A percentile compares a stretch with the other conserved stretches of the same genome.
These are phyloP conservation scores for Annona cherimola DNA, from an alignment of 164 flowering plant species.

Conservation along the genomic window DNA sequence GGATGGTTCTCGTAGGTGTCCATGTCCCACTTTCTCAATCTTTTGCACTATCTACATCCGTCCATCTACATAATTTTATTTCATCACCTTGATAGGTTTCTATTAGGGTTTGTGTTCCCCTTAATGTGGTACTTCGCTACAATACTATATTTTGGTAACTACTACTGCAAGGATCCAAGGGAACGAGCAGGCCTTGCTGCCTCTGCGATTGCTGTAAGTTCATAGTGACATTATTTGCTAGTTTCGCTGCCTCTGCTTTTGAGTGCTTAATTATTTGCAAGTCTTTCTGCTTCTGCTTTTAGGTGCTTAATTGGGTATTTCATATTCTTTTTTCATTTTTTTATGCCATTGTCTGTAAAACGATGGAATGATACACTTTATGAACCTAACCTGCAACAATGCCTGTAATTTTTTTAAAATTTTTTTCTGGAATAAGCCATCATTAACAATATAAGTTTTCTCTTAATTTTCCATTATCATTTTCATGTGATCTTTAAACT, in stretches of 20 bases:
- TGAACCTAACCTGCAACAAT: not conserved
- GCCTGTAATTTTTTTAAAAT: no score
- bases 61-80: not conserved
- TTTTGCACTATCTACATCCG: conserved; percentile 11
- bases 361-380: not conserved
- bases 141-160: conserved; percentile 26
- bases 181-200: conserved; percentile 31
- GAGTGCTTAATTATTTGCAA: no score
- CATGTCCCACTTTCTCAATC: conserved; percentile 1
- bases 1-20: conserved; percentile 89
- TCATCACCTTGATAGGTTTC: conserved; percentile 15
- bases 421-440: not conserved
- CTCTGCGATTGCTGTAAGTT: conserved; percentile 27
- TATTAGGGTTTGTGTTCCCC: conserved; percentile 23
- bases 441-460: not conserved
- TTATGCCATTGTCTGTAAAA: not conserved
- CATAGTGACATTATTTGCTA: not conserved
- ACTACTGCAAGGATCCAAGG: conserved; percentile 28
- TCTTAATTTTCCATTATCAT: not conserved
- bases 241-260: not conserved
- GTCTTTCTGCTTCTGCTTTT: not conserved
- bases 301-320: not conserved
- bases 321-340: no score
- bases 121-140: conserved; percentile 28
- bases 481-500: not conserved